These are phyloP conservation scores for Kuraishia borneana DNA, from an alignment of 805 yeast species.

Conservation along the genomic window DNA sequence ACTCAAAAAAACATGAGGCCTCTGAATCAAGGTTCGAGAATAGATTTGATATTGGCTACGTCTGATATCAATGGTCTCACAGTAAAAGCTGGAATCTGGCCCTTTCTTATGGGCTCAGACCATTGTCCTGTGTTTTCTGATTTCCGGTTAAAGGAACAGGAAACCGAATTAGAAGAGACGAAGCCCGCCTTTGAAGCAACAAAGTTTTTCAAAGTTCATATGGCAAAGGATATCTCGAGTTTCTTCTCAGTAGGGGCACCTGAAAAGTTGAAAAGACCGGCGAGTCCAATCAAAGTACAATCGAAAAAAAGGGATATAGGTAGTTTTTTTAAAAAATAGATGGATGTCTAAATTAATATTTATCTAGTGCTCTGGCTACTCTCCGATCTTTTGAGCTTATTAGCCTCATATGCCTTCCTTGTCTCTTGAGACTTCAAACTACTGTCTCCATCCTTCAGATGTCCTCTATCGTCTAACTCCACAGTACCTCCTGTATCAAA, in stretches of 20 bases:
- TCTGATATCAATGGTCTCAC: slow-evolving; percentile 20
- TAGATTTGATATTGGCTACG: slow-evolving; percentile 62
- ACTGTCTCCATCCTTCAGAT: slow-evolving; percentile 36
- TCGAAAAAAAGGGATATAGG: too few species aligned
- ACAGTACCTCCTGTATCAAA: slow-evolving; percentile 74
- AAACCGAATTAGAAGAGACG: background rate
- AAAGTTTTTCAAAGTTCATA: slow-evolving; percentile 27
- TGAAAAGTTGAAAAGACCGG: too few species aligned
- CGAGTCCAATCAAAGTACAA: too few species aligned
- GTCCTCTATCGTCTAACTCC: slow-evolving; percentile 70
- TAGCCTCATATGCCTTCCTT: slow-evolving; percentile 18
- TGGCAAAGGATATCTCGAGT: slow-evolving; percentile 16
- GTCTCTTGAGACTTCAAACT: slow-evolving; percentile 28
- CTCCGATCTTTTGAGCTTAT: too few species aligned
- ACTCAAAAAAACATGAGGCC: slow-evolving; percentile 67
- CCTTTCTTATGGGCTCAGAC: slow-evolving; percentile 74
- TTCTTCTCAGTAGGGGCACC: too few species aligned
- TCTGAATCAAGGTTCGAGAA: slow-evolving; percentile 77
- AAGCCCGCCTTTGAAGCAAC: slow-evolving; percentile 39
- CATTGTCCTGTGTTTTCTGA: slow-evolving; percentile 89
- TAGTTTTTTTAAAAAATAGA: background rate
- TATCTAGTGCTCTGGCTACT: background rate
- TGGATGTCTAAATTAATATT: background rate
- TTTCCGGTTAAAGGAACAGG: slow-evolving; percentile 19
- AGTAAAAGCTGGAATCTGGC: slow-evolving; percentile 46